Evolutionary conservation across 768 basidiomycete species (phyloP), one percentile per base, ranked within the genome.

Genomic region (Coprinopsis cinerea): DNA sequence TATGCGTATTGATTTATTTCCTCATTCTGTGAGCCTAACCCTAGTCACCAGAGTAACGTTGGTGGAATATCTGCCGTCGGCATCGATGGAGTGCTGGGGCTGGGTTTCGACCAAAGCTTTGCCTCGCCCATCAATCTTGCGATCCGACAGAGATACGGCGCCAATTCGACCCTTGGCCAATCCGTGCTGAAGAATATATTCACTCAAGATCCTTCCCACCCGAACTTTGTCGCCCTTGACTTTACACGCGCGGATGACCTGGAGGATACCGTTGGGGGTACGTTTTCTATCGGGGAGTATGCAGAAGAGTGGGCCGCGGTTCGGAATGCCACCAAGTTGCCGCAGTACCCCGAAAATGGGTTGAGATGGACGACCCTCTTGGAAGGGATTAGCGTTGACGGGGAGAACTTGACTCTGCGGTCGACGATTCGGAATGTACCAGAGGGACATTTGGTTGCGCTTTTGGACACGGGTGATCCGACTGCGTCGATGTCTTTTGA

Each of bases 321-420:
- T 14, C 56, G 57, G 9, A 40, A 58, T 11, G 56, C 61, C 11
- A 63, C 71, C 6, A 61, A 64, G 52, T 50, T 70, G 22, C 48
- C 63, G 2, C 65, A 73, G 36, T 62, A 54, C 44, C 74, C 75
- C 0, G 39, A 61, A 1, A 62, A 65, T 5, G 56, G 59, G 1
- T 58, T 66, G 2, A 61, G 72, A 1, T 77, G 75, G 75, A 72
- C 73, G 32, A 65, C 69, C 23, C 53, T 73, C 24, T 53, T 75
- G 30, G 68, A 69, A 1, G 67, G 64, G 3, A 62, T 77, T 48
- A 54, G 51, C 14, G 64, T 75, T 11, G 63, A 69, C 48, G 66
- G 64, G 0, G 52, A 53, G n/a, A n/a, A 45, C 0, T 34, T 66
- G 17, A 18, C 48, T 0, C 56, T 75, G 43, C 51, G 42, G 3